Evolutionary conservation across 2,329 filamentous ascomycete genomes (phyloP), one percentile per base, ranked within the genome.

Genomic region (Trichoderma aggressivum): DNA sequence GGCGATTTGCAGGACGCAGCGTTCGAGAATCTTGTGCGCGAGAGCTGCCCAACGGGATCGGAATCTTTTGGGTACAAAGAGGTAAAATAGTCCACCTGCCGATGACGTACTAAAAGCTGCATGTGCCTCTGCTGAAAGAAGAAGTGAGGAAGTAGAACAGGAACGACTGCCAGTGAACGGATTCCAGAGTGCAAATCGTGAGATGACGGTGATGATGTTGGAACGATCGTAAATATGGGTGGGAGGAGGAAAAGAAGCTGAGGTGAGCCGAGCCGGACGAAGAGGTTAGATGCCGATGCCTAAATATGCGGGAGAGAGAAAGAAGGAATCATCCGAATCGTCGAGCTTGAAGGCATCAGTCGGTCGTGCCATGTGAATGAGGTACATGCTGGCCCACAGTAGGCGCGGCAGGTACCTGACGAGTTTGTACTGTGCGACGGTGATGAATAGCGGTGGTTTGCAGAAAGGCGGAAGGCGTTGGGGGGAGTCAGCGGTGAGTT

Each of bases 81-180:
- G 24, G 32, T 43, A 36, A 53, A 60, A 53, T 70, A 30, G 59
- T 59, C 59, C 32, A 32, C 59, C 67, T 26, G 59, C 47, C 32
- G 34, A 62, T 63, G 67, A 63, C 67, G 67, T 63, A 63, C 60
- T 70, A 70, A 63, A 56, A 70, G 67, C 67, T 62, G 67, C 67
- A 55, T 70, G 50, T 70, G 59, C 56, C 43, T 70, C 56, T 70
- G 58, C 56, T 62, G 34, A 36, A 55, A 43, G 39, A n/a, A 53
- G n/a, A 39, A n/a, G 21, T n/a, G n/a, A n/a, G 30, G 12, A 26
- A 58, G 24, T 8, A 47, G 24, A 70, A 63, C 21, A 32, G 56
- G 21, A 53, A 53, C 47, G 21, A 1, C 3, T 53, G 47, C 47
- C 47, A 24, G 47, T n/a, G 32, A 30, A 58, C 24, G 16, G 21